A percentile compares a stretch with the other conserved stretches of the same genome.
Evolutionary conservation across 1,139 yeast species (phyloP).

Genomic region (Pichia sp.): DNA sequence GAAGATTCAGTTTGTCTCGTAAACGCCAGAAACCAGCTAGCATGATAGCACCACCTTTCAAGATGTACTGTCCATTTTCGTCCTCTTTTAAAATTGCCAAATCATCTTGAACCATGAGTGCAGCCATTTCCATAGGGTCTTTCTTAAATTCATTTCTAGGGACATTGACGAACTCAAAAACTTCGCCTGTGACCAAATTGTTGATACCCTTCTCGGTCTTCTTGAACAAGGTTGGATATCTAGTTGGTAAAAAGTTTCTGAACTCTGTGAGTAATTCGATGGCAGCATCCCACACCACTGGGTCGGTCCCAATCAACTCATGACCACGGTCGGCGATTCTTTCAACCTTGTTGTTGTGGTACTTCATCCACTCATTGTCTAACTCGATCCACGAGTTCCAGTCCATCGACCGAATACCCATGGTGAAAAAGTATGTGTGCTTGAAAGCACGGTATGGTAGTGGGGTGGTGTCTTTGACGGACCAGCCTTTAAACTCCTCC

Average conservation of each 20-base stretch:
- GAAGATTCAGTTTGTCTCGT: constrained; percentile 49
- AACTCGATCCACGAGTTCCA: constrained; percentile 60
- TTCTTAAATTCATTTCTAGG: constrained; percentile 34
- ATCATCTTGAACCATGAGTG: constrained; percentile 62
- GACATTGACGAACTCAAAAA: constrained; percentile 34
- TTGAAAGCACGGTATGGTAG: constrained; percentile 60
- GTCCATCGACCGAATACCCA: constrained; percentile 64
- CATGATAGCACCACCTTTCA: constrained; percentile 58
- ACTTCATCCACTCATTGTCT: constrained; percentile 59
- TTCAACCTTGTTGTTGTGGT: constrained; percentile 47
- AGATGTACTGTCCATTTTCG: constrained; percentile 49
- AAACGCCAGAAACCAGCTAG: constrained; percentile 66
- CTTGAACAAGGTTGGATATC: constrained; percentile 55
- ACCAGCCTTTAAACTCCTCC: constrained; percentile 46
- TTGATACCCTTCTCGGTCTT: constrained; percentile 45
- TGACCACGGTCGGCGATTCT: constrained; percentile 45
- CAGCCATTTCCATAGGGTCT: constrained; percentile 58
- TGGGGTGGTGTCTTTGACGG: constrained; percentile 47
- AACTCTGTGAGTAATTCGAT: constrained; percentile 54
- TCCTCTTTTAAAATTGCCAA: constrained; percentile 61
- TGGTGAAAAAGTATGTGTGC: constrained; percentile 51
- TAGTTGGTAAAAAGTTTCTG: constrained; percentile 46
- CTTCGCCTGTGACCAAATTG: constrained; percentile 52
- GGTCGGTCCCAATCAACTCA: constrained; percentile 48
- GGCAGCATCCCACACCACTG: constrained; percentile 52